Base-by-base conservation (phyloP, 805 yeast genomes). In the Saturnispora halmiae region DNA sequence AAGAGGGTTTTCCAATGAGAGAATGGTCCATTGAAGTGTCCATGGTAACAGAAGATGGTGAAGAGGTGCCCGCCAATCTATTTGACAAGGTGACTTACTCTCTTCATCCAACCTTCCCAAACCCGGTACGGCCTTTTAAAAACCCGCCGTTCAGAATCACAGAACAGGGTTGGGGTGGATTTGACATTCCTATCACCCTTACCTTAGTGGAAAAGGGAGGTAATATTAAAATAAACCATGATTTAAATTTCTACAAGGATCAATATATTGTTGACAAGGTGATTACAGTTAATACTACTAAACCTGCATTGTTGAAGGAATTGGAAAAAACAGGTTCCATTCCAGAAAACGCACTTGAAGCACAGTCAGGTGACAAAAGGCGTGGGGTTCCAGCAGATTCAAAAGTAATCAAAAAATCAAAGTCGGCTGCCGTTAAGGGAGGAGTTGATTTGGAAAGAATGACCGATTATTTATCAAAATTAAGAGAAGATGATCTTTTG, bases 81-180 rank as follows among this genome's bases (percentile, higher is more conserved):
- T 82, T 90, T 54, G 97, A 92, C 60, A 84, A 82, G 62, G 96
- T 87, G 40, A 87, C 94, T 4, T 90, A 90, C 61, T 80, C 86
- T 51, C 72, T 92, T 48, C 98, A 90, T 66, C 97, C 96, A 37
- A 92, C 97, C 8, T 90, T 90, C 64, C 77, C 76, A 37, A 87
- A 87, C 59, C 97, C 97, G 9, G 79, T 75, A 48, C 75, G 96
- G 59, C 69, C 81, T 10, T 60, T 86, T 56, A 84, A 82, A 55
- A 79, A 79, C 54, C 74, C 82, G 8, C 98, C 98, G 9, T 90
- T 88, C 64, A 73, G 65, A 55, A 81, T 90, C 43, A 83, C 77
- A 54, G 98, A 90, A 60, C 80, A 85, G 65, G 98, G 98, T 38
- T 90, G 98, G 97, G 98, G 97, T 59, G 97, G 90, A 51, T 90